A percentile compares a stretch with the other conserved stretches of the same genome.
These are phyloP conservation scores for Mortierella sp. DNA, from an alignment of 371 early-diverging fungal species.

Conservation along the genomic window DNA sequence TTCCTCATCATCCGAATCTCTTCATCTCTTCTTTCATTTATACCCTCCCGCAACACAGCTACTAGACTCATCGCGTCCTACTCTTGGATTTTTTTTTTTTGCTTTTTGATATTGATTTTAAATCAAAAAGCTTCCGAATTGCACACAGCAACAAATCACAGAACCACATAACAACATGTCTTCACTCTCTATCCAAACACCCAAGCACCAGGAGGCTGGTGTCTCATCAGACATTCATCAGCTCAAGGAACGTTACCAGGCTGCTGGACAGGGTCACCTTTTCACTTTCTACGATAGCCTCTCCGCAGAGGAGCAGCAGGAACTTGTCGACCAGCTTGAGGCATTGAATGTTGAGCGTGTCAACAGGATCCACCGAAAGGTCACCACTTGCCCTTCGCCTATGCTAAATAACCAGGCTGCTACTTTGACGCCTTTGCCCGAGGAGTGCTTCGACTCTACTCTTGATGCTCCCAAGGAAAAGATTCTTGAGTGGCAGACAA, in stretches of 20 bases:
- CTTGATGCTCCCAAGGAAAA: constrained; percentile 72
- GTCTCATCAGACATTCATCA: constrained; percentile 56
- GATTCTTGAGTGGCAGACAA: constrained; percentile 77
- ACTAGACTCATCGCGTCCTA: neutral
- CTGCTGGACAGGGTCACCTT: constrained; percentile 92
- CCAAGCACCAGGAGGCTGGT: constrained; percentile 35
- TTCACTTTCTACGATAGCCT: constrained; percentile 86
- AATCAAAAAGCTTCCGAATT: too few species aligned
- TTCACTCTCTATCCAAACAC: constrained; percentile 43
- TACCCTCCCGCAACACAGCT: neutral
- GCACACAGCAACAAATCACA: neutral
- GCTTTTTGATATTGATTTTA: too few species aligned
- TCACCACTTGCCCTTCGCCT: constrained; percentile 68
- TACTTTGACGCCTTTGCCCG: constrained; percentile 82
- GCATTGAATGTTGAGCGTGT: constrained; percentile 83
- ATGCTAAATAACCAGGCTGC: constrained; percentile 57
- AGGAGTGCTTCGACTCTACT: constrained; percentile 80
- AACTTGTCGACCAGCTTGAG: constrained; percentile 76
- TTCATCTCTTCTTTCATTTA: constrained; percentile 12
- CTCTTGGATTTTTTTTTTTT: too few species aligned
- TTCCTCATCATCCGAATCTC: constrained; percentile 4
- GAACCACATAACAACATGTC: constrained; percentile 28
- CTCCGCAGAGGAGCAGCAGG: constrained; percentile 65
- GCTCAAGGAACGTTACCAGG: constrained; percentile 75
- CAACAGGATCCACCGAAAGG: constrained; percentile 83